These are phyloP conservation scores for Colletotrichum phormii DNA, from an alignment of 2,329 filamentous ascomycete genomes.

Conservation along the genomic window DNA sequence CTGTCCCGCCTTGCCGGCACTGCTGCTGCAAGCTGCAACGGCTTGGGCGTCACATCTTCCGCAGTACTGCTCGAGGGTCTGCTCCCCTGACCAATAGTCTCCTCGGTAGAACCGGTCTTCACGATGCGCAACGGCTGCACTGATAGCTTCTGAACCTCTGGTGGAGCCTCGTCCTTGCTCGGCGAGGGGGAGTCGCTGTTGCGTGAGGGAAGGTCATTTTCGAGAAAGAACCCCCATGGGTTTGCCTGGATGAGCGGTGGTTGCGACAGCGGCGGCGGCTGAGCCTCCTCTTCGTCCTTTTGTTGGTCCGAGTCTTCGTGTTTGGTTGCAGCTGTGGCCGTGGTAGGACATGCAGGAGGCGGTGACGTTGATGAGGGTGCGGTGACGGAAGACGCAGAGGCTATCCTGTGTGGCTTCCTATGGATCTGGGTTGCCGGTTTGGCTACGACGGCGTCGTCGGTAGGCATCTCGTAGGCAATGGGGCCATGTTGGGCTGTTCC, in stretches of 20 bases:
- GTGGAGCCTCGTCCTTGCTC: neutral
- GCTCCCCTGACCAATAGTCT: neutral
- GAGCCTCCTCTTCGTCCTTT: neutral
- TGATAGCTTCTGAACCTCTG: constrained; percentile 5
- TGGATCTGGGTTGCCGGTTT: neutral
- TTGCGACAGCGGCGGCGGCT: neutral
- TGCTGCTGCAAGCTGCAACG: neutral
- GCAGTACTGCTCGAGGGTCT: neutral
- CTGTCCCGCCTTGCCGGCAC: neutral
- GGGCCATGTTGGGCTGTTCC: neutral
- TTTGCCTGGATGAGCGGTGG: constrained; percentile 32
- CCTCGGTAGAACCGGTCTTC: constrained; percentile 24
- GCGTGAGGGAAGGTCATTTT: constrained; percentile 4
- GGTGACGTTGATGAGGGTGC: neutral
- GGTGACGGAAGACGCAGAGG: neutral
- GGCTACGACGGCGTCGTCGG: constrained; percentile 3
- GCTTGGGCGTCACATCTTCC: neutral
- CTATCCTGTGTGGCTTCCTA: neutral
- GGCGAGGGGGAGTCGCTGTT: neutral
- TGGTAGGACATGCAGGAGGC: neutral
- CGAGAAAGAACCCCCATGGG: constrained; percentile 38
- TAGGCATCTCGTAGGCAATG: constrained; percentile 27
- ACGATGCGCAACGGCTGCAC: constrained; percentile 33
- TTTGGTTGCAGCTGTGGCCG: neutral
- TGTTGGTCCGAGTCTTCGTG: neutral